A percentile compares a stretch with the other conserved stretches of the same genome.
Evolutionary conservation across 768 basidiomycete genomes (phyloP).

Genomic region (Exsudoporus frostii): DNA sequence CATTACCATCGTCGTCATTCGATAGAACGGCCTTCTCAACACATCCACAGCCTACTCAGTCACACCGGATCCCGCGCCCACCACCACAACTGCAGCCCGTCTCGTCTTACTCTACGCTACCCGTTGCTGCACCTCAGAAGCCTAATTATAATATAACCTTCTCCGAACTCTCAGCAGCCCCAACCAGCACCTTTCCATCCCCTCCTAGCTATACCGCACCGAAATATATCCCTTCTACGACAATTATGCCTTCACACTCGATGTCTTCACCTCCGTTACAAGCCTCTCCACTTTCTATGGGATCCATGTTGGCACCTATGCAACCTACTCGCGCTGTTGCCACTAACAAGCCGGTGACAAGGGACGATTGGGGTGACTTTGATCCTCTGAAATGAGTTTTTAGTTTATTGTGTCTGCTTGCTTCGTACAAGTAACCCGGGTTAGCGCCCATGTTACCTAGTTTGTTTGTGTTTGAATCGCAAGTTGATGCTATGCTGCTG

Average conservation of each 20-base stretch:
- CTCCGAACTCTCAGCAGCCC: slow-evolving; percentile 25
- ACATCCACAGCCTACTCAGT: slow-evolving; percentile 21
- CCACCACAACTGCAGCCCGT: slow-evolving; percentile 19
- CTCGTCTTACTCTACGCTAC: slow-evolving; percentile 8
- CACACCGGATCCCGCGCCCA: slow-evolving; percentile 18
- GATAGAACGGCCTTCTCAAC: slow-evolving; percentile 28
- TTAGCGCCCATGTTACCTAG: not conserved
- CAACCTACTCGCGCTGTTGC: slow-evolving; percentile 44
- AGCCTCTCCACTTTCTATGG: slow-evolving; percentile 38
- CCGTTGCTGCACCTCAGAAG: slow-evolving; percentile 23
- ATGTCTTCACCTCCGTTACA: slow-evolving; percentile 31
- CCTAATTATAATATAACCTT: slow-evolving; percentile 63
- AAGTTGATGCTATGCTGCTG: not conserved
- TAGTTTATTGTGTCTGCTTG: slow-evolving; percentile 2
- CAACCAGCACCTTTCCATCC: slow-evolving; percentile 15
- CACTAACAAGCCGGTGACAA: slow-evolving; percentile 48
- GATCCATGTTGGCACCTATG: slow-evolving; percentile 56
- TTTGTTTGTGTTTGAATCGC: slow-evolving; percentile 27
- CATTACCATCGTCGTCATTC: slow-evolving; percentile 35
- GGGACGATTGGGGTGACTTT: slow-evolving; percentile 78
- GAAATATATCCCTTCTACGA: slow-evolving; percentile 15
- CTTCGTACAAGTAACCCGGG: not conserved
- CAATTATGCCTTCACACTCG: slow-evolving; percentile 21
- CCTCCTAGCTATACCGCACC: slow-evolving; percentile 14
- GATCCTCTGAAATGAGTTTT: slow-evolving; percentile 50